Evolutionary conservation across 1,284 basidiomycete species (phyloP).

Genomic region (Pseudozyma thailandica): DNA sequence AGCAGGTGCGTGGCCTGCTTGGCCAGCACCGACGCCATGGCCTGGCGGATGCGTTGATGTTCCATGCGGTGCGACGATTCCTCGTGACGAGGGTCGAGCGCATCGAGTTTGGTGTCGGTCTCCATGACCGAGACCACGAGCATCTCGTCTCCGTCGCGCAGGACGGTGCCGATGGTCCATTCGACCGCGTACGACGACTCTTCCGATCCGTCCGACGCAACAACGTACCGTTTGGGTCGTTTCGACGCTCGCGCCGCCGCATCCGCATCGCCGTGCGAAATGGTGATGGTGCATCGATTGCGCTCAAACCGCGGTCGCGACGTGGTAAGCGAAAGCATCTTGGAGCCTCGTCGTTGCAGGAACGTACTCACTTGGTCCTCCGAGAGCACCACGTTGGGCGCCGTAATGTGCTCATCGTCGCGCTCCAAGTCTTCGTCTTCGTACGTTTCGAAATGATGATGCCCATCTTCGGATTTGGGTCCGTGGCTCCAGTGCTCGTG

Average conservation of each 20-base stretch:
- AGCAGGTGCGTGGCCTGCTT: slow-evolving; percentile 88
- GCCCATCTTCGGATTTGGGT: slow-evolving; percentile 26
- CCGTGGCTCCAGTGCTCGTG: slow-evolving; percentile 51
- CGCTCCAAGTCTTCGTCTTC: slow-evolving; percentile 35
- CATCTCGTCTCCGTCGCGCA: slow-evolving; percentile 84
- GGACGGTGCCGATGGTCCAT: slow-evolving; percentile 87
- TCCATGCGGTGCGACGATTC: slow-evolving; percentile 81
- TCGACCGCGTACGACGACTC: slow-evolving; percentile 64
- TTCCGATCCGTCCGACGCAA: slow-evolving; percentile 92
- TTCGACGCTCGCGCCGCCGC: slow-evolving; percentile 70
- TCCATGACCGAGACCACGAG: slow-evolving; percentile 83
- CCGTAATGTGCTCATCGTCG: slow-evolving; percentile 45
- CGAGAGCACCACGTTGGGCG: slow-evolving; percentile 45
- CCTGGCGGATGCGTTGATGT: slow-evolving; percentile 92
- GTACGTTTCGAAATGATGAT: slow-evolving; percentile 45
- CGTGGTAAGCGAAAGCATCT: slow-evolving; percentile 35
- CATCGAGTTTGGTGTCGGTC: slow-evolving; percentile 79
- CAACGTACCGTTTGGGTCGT: slow-evolving; percentile 79
- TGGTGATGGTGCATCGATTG: slow-evolving; percentile 88
- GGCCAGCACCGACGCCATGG: slow-evolving; percentile 81
- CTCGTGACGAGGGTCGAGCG: slow-evolving; percentile 69
- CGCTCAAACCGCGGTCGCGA: slow-evolving; percentile 82
- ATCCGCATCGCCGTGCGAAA: slow-evolving; percentile 75
- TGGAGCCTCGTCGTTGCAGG: slow-evolving; percentile 36
- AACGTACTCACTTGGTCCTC: slow-evolving; percentile 40